Evolutionary conservation across 805 yeast genomes (phyloP), one percentile per base, ranked within the genome.

Genomic region (Candida maesae): DNA sequence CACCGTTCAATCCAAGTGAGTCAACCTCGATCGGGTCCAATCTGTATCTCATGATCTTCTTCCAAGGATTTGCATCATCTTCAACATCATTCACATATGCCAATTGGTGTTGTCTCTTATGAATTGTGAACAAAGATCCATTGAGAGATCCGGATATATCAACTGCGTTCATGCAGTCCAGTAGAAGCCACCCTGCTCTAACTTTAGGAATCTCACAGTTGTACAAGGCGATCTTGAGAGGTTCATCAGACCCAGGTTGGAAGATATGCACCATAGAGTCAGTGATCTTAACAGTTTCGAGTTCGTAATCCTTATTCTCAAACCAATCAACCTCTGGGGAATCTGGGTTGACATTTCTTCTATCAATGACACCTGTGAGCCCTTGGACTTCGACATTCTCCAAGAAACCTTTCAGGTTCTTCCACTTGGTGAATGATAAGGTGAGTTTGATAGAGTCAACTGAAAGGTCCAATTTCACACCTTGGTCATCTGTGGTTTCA

Each of bases 391-490:
- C 87, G 46, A 88, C 74, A 39, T 79, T 84, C 42, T 88, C 81
- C 20, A 93, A 69, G 15, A 91, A 76, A 2, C 99, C 99, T 32
- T 77, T 73, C 0, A 96, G 95, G 46, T 83, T 74, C 44, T 91
- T 69, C 96, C 97, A 91, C 55, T 88, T 86, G 41, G 73, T 69
- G 53, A 93, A 77, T 9, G 95, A 84, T 15, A 91, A 66, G 1
- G 95, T 81, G 13, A 93, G 73, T 44, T 83, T 83, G 12, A 90
- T 77, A 45, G 83, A 82, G 44, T 90, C 95, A 16, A 91, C 78
- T 1, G 84, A 78, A 29, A 93, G 61, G 55, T 87, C 93, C 59
- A 85, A 83, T 55, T 83, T 81, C 52, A 88, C 76, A 52, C 82
- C 81, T 6, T 87, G 84, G 51, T 83, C 86, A 47, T 78, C 88